phyloP scores from a whole-genome alignment of 2,329 filamentous ascomycete genomes.

The Colletotrichum trifolii region DNA sequence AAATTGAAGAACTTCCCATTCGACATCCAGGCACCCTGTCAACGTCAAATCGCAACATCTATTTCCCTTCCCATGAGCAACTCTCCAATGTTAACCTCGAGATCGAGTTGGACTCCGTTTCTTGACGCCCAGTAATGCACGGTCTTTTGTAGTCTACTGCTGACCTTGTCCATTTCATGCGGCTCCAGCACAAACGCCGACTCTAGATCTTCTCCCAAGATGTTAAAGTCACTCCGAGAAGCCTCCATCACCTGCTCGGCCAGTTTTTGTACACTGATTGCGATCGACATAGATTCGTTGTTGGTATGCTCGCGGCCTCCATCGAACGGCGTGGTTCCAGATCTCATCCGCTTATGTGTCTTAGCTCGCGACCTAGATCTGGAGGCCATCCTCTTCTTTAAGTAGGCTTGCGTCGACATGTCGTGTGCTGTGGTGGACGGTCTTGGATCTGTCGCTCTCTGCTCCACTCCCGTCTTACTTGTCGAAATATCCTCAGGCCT shows the following conservation, averaged over 20 bases:
- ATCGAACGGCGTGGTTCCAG: slow-evolving; percentile 24
- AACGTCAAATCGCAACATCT: not conserved
- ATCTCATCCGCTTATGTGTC: slow-evolving; percentile 26
- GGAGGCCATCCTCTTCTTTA: slow-evolving; percentile 16
- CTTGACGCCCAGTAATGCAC: slow-evolving; percentile 19
- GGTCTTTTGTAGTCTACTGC: slow-evolving; percentile 25
- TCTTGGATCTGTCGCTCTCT: slow-evolving; percentile 1
- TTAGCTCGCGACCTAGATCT: slow-evolving; percentile 16
- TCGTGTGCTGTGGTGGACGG: not conserved
- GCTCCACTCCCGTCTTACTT: not conserved
- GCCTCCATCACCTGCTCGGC: not conserved
- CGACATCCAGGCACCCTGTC: not conserved
- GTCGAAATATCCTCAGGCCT: not conserved
- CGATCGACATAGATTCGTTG: not conserved
- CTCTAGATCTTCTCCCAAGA: slow-evolving; percentile 17
- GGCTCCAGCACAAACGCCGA: slow-evolving; percentile 15
- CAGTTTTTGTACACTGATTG: slow-evolving; percentile 10
- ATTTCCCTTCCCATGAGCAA: slow-evolving; percentile 4
- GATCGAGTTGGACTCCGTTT: slow-evolving; percentile 15
- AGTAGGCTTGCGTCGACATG: slow-evolving; percentile 9
- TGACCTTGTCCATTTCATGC: slow-evolving; percentile 17
- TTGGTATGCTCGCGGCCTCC: not conserved
- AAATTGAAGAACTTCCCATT: not conserved
- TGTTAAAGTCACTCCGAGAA: slow-evolving; percentile 19
- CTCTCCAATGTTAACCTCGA: slow-evolving; percentile 35